Evolutionary conservation across 352 stramenopile species (phyloP).

Genomic region (Phytophthora lateralis): DNA sequence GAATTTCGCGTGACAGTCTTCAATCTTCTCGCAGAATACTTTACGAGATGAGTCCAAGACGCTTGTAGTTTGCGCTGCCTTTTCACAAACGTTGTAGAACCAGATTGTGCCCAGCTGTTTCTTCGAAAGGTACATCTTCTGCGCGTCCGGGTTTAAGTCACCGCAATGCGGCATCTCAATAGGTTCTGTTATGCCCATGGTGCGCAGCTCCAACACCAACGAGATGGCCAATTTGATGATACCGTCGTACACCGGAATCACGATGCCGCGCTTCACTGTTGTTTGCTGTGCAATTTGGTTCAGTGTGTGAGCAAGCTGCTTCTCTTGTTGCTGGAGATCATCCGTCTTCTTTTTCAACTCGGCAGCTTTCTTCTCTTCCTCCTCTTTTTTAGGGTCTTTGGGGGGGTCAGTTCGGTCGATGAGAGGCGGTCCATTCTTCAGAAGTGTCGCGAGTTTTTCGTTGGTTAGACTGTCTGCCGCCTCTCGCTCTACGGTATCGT

Average conservation of each 20-base stretch:
- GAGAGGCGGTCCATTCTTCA: slow-evolving; percentile 16
- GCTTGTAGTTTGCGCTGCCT: slow-evolving; percentile 22
- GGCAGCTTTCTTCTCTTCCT: slow-evolving; percentile 17
- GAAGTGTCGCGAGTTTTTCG: slow-evolving; percentile 24
- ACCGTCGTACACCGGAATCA: slow-evolving; percentile 57
- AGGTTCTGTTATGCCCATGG: slow-evolving; percentile 42
- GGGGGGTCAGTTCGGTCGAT: slow-evolving; percentile 28
- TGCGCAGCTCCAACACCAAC: slow-evolving; percentile 51
- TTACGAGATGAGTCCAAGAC: slow-evolving; percentile 28
- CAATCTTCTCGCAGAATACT: slow-evolving; percentile 50
- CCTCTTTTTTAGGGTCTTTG: slow-evolving; percentile 20
- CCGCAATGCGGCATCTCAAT: slow-evolving; percentile 64
- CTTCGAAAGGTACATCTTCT: slow-evolving; percentile 37
- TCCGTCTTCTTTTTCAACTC: slow-evolving; percentile 22
- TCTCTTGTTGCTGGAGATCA: slow-evolving; percentile 29
- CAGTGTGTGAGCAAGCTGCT: slow-evolving; percentile 35
- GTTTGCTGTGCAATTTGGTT: slow-evolving; percentile 33
- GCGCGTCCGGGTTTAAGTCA: slow-evolving; percentile 40
- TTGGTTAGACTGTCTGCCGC: slow-evolving; percentile 31
- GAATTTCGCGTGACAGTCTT: slow-evolving; percentile 48
- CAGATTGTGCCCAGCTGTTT: slow-evolving; percentile 32
- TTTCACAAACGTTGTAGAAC: slow-evolving; percentile 37
- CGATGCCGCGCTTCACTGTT: slow-evolving; percentile 47
- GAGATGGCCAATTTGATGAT: slow-evolving; percentile 51
- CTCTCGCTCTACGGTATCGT: slow-evolving; percentile 14